A percentile compares a stretch with the other conserved stretches of the same genome.
phyloP scores from a whole-genome alignment of 148 eudicot species.

The Bassia scoparia region DNA sequence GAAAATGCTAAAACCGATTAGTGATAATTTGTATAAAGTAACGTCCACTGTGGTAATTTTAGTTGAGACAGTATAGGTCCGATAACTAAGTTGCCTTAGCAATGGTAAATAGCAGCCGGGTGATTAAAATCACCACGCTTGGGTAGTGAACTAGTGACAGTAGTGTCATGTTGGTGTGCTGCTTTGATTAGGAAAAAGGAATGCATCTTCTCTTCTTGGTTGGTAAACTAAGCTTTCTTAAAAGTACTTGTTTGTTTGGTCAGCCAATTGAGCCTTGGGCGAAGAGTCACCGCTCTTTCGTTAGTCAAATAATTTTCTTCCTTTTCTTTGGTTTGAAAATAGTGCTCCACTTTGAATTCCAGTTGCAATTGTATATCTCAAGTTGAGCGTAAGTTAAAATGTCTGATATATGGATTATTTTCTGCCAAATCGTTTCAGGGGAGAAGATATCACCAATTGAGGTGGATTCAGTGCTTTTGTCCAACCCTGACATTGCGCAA shows the following conservation, averaged over 20 bases:
- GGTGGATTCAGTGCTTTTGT: constrained; percentile 82
- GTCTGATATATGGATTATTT: constrained; percentile 17
- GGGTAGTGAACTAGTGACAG: background rate
- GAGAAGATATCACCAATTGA: constrained; percentile 98
- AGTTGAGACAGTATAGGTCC: too few species aligned
- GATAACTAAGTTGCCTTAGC: too few species aligned
- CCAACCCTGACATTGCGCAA: constrained; percentile 81
- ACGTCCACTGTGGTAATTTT: too few species aligned
- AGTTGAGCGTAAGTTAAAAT: constrained; percentile 6
- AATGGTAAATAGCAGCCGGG: too few species aligned
- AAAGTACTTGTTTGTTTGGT: constrained; percentile 1
- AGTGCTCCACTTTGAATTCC: background rate
- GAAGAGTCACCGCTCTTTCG: background rate
- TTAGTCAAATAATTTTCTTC: background rate
- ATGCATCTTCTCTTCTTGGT: background rate
- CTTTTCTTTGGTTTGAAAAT: background rate
- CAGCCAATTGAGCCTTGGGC: background rate
- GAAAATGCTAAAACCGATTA: too few species aligned
- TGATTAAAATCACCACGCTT: background rate
- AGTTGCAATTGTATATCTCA: background rate
- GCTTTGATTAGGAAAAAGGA: background rate
- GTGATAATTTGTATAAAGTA: too few species aligned
- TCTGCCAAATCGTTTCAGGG: constrained; percentile 42
- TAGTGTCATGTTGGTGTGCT: background rate
- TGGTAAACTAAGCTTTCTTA: constrained; percentile 4